Evolutionary conservation across 805 yeast genomes (phyloP), one percentile per base, ranked within the genome.

Genomic region (Kodamaea laetipori): DNA sequence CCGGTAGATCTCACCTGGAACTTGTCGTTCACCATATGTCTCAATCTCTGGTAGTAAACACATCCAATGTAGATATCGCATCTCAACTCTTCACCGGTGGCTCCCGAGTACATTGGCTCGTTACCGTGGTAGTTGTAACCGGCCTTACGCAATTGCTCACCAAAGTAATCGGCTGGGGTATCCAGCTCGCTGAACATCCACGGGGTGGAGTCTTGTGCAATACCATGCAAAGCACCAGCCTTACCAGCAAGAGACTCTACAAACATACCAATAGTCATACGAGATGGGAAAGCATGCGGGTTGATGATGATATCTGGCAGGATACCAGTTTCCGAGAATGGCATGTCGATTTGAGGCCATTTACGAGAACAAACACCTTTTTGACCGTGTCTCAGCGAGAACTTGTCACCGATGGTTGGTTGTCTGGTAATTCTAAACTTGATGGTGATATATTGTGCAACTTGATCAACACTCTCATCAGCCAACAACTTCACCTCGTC

Each of bases 201-300:
- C 37, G 99, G 99, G 0, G 99, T 92, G 33, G 95, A 81, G 61
- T 94, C 98, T 59, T 92, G 98, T 1, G 98, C 95, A 61, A 90
- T 84, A 59, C 99, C 99, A 55, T 94, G 99, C 57, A 94, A 71
- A 5, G 97, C 96, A 64, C 99, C 99, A 4, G 98, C 94, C 67
- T 94, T 94, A 61, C 99, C 99, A n/a, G 99, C 98, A 45, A 94
- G 69, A 42, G 95, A 86, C 69, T 94, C 99, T 38, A 94, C 97
- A 69, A 94, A 94, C 98, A 94, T 94, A 74, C 99, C 99, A 67
- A 94, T 92, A 9, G 99, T 94, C 99, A 94, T 94, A 76, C 99
- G 94, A 38, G 98, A 92, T 56, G 99, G 99, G 92, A 92, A 94
- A 53, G 98, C 99, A 66, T 92, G 99, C 3, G 99, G 99, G 65